Evolutionary conservation across 768 basidiomycete genomes (phyloP).

Genomic region (Daedalea quercina): DNA sequence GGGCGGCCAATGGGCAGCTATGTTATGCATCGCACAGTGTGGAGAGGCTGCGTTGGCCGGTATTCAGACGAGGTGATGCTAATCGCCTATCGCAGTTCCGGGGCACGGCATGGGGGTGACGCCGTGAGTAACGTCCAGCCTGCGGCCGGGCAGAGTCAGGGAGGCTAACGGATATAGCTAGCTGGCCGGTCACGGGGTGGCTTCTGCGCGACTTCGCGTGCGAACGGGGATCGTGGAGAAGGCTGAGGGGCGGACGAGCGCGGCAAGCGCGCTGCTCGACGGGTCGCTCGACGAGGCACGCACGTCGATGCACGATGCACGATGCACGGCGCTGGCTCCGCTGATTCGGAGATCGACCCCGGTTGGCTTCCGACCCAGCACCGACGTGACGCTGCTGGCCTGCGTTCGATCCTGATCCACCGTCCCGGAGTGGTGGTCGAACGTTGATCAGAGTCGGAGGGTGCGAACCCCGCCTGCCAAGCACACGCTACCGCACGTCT

Average conservation of each 20-base stretch:
- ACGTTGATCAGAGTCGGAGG: no score
- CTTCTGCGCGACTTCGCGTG: not conserved
- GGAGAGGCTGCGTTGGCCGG: not conserved
- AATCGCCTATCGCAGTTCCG: conserved; percentile 2
- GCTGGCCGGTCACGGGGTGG: not conserved
- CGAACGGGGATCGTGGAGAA: not conserved
- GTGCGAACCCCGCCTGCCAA: no score
- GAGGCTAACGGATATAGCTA: no score
- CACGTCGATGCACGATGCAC: not conserved
- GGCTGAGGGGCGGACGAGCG: not conserved
- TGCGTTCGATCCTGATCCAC: not conserved
- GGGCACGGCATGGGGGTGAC: not conserved
- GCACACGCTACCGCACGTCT: no score
- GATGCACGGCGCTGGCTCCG: not conserved
- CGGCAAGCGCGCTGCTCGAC: not conserved
- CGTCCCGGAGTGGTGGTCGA: not conserved
- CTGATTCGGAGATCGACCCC: not conserved
- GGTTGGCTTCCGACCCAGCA: not conserved
- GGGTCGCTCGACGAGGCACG: not conserved
- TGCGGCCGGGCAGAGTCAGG: no score
- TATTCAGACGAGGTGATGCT: not conserved
- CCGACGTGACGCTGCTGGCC: no score
- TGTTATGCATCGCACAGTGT: not conserved
- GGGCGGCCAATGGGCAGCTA: not conserved
- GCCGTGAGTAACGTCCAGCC: not conserved